Percentiles rank a stretch among this genome's conserved stretches.
These are phyloP conservation scores for Tricholoma sp. DNA, from an alignment of 768 basidiomycete genomes.

Conservation along the genomic window DNA sequence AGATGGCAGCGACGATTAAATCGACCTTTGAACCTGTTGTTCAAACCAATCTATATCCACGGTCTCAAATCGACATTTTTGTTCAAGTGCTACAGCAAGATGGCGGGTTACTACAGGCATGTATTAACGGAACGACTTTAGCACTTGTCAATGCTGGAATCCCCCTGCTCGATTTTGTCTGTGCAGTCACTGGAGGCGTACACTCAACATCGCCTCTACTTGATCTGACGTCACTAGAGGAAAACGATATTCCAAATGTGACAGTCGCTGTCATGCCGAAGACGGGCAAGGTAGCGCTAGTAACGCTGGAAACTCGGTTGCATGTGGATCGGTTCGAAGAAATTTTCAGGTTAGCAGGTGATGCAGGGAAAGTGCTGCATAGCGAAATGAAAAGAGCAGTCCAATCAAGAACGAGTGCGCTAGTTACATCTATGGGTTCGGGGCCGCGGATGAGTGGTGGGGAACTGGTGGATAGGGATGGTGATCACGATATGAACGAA, in stretches of 20 bases:
- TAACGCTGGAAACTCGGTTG: conserved; percentile 91
- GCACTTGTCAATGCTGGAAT: conserved; percentile 89
- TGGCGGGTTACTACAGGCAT: conserved; percentile 84
- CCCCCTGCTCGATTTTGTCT: conserved; percentile 86
- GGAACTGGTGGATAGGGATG: conserved; percentile 25
- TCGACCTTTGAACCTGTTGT: conserved; percentile 96
- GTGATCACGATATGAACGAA: conserved; percentile 35
- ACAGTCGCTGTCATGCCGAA: conserved; percentile 89
- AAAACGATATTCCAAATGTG: conserved; percentile 83
- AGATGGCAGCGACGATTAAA: conserved; percentile 82
- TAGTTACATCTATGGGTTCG: conserved; percentile 60
- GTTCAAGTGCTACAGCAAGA: conserved; percentile 93
- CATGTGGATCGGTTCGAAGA: conserved; percentile 92
- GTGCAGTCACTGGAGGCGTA: conserved; percentile 84
- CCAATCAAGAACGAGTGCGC: conserved; percentile 50
- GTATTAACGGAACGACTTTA: conserved; percentile 93
- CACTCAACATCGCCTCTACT: conserved; percentile 78
- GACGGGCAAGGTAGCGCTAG: conserved; percentile 79
- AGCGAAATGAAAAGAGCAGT: conserved; percentile 79
- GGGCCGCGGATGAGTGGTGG: conserved; percentile 29
- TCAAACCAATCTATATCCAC: conserved; percentile 85
- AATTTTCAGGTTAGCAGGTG: conserved; percentile 72
- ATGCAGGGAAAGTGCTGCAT: conserved; percentile 75
- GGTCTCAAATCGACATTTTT: conserved; percentile 91
- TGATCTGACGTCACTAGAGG: conserved; percentile 86